phyloP scores from a whole-genome alignment of 2,329 filamentous ascomycete species.

The Endoconidiophora laricicola region DNA sequence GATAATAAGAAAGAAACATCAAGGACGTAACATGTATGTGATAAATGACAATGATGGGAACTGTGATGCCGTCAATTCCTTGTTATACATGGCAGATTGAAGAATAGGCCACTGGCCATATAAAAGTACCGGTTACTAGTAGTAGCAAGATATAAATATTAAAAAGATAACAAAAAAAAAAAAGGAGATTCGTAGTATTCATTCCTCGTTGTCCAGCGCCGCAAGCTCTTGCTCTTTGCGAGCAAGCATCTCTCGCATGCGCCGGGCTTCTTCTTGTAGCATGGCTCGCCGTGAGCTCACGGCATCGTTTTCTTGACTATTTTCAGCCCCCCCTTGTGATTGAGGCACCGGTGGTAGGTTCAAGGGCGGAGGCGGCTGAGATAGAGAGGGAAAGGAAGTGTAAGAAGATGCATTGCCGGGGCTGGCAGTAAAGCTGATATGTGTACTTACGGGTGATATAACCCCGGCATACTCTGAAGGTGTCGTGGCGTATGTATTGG shows the following conservation, averaged over 20 bases:
- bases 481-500: slow-evolving; percentile 6
- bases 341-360: neutral
- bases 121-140: no score
- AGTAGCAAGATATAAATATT: neutral
- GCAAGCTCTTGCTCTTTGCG: slow-evolving; percentile 61
- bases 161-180: neutral
- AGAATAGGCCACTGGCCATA: no score
- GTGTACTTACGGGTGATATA: slow-evolving; percentile 5
- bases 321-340: slow-evolving; percentile 1
- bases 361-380: slow-evolving; percentile 2
- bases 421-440: slow-evolving; percentile 5
- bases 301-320: slow-evolving; percentile 8
- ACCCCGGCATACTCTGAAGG: slow-evolving; percentile 5
- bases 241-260: slow-evolving; percentile 55
- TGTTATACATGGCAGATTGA: no score
- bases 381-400: neutral
- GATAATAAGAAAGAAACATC: no score
- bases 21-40: no score
- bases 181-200: slow-evolving; percentile 6
- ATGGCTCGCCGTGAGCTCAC: slow-evolving; percentile 43
- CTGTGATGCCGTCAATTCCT: no score
- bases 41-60: no score
- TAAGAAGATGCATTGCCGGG: slow-evolving; percentile 2
- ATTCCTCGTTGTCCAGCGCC: slow-evolving; percentile 17
- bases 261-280: slow-evolving; percentile 56